phyloP scores from a whole-genome alignment of 2,329 filamentous ascomycete species.

The Claviceps sp. region DNA sequence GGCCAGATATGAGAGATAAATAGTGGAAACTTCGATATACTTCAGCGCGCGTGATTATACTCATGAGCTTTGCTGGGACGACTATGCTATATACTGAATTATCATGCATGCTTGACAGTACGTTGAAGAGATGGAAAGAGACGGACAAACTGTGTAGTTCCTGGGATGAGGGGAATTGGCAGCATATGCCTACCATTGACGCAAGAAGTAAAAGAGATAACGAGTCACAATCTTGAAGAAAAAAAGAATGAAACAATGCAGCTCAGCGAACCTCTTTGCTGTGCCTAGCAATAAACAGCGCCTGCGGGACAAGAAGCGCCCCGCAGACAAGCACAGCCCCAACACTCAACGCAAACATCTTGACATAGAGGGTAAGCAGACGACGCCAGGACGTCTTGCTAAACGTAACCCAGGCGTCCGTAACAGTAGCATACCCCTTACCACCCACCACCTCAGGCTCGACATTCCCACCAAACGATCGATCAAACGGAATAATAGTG shows the following conservation, averaged over 20 bases:
- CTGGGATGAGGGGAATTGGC: too few species aligned
- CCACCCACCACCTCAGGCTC: constrained; percentile 63
- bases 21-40: too few species aligned
- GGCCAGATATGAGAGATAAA: too few species aligned
- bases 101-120: too few species aligned
- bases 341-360: constrained; percentile 47
- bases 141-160: too few species aligned
- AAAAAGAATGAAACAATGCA: not conserved
- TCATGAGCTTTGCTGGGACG: too few species aligned
- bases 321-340: constrained; percentile 31
- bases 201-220: not conserved
- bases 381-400: constrained; percentile 58
- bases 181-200: not conserved
- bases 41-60: too few species aligned
- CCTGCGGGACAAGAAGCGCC: constrained; percentile 36
- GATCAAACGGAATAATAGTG: constrained; percentile 81
- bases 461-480: constrained; percentile 66
- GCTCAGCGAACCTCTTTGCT: constrained; percentile 2
- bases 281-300: constrained; percentile 25
- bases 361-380: constrained; percentile 61
- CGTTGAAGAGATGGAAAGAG: too few species aligned
- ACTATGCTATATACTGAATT: too few species aligned
- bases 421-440: constrained; percentile 54
- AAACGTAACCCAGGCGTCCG: constrained; percentile 71
- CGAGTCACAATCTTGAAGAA: not conserved